Evolutionary conservation across 1,284 basidiomycete species (phyloP).

Genomic region (Trichosporon sp.): DNA sequence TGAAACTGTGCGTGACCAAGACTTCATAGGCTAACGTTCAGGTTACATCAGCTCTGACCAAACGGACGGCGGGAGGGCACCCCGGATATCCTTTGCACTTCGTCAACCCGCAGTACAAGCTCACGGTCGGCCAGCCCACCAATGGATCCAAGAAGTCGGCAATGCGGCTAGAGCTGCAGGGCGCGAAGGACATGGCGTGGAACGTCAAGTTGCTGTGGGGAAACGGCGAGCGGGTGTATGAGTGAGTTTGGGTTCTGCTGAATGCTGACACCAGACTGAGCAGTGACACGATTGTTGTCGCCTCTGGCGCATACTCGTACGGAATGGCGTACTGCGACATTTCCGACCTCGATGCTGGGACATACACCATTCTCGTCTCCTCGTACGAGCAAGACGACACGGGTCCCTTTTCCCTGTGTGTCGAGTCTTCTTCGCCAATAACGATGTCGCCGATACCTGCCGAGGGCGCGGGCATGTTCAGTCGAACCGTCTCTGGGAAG

Average conservation of each 20-base stretch:
- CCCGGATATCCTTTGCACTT: constrained; percentile 73
- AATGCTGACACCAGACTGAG: constrained; percentile 44
- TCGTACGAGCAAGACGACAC: constrained; percentile 69
- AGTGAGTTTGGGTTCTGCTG: constrained; percentile 55
- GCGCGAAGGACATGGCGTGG: constrained; percentile 64
- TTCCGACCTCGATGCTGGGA: constrained; percentile 59
- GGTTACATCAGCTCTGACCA: constrained; percentile 63
- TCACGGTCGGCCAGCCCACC: constrained; percentile 54
- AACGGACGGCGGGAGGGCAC: constrained; percentile 77
- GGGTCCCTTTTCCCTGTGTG: constrained; percentile 61
- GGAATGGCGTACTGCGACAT: constrained; percentile 62
- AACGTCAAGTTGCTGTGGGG: constrained; percentile 74
- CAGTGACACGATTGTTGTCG: constrained; percentile 10
- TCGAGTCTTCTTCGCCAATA: constrained; percentile 59
- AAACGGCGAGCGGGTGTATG: constrained; percentile 63
- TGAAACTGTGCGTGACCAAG: constrained; percentile 24
- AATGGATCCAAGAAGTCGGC: constrained; percentile 46
- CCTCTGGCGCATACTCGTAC: constrained; percentile 74
- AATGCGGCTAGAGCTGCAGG: constrained; percentile 57
- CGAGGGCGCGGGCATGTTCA: constrained; percentile 89
- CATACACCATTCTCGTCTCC: constrained; percentile 76
- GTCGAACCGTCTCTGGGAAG: constrained; percentile 59
- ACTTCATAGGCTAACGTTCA: constrained; percentile 32
- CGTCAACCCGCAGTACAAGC: constrained; percentile 80
- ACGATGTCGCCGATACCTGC: constrained; percentile 52